Conservation (phyloP, 2,329 filamentous ascomycete species). For the Aspergillus arachidicola region DNA sequence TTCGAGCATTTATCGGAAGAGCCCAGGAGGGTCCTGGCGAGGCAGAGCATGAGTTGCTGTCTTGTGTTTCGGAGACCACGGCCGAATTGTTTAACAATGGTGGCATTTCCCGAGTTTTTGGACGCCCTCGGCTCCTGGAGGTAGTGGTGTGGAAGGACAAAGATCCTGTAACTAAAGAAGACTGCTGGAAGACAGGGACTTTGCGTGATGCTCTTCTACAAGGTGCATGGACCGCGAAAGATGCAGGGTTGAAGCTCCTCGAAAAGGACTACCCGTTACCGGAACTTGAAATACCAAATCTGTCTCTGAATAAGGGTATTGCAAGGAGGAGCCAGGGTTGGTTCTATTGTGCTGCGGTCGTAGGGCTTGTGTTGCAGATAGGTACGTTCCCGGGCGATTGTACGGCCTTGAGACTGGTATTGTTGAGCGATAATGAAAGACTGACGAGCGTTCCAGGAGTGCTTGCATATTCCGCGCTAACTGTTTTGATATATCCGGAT, state of each 20-base stretch:
- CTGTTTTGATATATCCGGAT: slow-evolving; percentile 30
- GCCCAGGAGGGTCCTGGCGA: slow-evolving; percentile 47
- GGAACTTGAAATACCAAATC: slow-evolving; percentile 36
- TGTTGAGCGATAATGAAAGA: background rate
- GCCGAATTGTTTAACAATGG: slow-evolving; percentile 51
- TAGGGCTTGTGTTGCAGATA: slow-evolving; percentile 32
- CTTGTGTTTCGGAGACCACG: slow-evolving; percentile 50
- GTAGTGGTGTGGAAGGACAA: slow-evolving; percentile 47
- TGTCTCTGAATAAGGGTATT: slow-evolving; percentile 41
- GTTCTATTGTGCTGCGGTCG: slow-evolving; percentile 32
- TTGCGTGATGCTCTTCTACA: slow-evolving; percentile 29
- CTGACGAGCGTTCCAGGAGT: slow-evolving; percentile 20
- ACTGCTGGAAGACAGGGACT: slow-evolving; percentile 25
- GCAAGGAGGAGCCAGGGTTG: slow-evolving; percentile 29
- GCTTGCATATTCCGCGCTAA: slow-evolving; percentile 32
- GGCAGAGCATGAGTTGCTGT: slow-evolving; percentile 49
- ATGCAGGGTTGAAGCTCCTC: slow-evolving; percentile 9
- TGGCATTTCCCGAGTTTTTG: slow-evolving; percentile 40
- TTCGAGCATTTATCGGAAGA: slow-evolving; percentile 50
- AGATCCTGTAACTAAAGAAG: slow-evolving; percentile 33
- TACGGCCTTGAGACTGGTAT: background rate
- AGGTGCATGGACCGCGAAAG: slow-evolving; percentile 24
- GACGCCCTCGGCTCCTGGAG: slow-evolving; percentile 37
- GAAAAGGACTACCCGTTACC: slow-evolving; percentile 19
- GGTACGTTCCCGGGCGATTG: slow-evolving; percentile 21